Base-by-base conservation (phyloP, 2,329 filamentous ascomycete genomes). In the Coniochaeta sp. region DNA sequence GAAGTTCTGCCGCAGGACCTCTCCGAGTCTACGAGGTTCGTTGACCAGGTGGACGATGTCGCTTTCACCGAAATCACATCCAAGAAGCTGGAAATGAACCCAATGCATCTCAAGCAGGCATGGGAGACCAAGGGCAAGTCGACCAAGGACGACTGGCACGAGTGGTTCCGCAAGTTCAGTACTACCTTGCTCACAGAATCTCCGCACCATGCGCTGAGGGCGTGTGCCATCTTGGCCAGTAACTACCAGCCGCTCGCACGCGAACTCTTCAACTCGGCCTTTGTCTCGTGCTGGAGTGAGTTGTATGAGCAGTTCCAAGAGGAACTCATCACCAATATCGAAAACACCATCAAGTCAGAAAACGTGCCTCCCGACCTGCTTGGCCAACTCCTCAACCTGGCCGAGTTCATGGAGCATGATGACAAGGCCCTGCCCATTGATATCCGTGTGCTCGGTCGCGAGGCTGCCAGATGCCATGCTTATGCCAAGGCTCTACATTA, bases 401-500 rank as follows among this genome's bases (percentile, higher is more conserved):
- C 95, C 24, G 95, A 99, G 72, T 99, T 99, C 73, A 99, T 99
- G 95, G 95, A 99, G 72, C 95, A 99, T 70, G 96, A 99, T 68
- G 95, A 99, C 73, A 99, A 99, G 74, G 93, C 96, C 16, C 79
- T 99, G 58, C 95, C 95, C 1, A 99, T 99, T 63, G 96, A 99
- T 70, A 97, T 99, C 64, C 83, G 95, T 56, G 92, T 95, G 10
- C 82, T 99, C 12, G 96, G 96, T 34, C 89, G 93, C 70, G 96
- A 98, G 72, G 95, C 95, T 56, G 93, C 90, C 22, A 93, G 96
- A 68, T 99, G 96, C 66, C 95, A 99, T 73, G 96, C 95, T 4
- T 99, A 96, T 71, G 95, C 95, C 36, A 99, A 99, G 75, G 95
- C 95, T 10, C 79, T 99, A 42, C 95, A 99, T 70, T 99, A 99